Percentiles rank a stretch among this genome's conserved stretches.
phyloP scores from a whole-genome alignment of 1,139 yeast genomes.

The Sugiyamaella castrensis region DNA sequence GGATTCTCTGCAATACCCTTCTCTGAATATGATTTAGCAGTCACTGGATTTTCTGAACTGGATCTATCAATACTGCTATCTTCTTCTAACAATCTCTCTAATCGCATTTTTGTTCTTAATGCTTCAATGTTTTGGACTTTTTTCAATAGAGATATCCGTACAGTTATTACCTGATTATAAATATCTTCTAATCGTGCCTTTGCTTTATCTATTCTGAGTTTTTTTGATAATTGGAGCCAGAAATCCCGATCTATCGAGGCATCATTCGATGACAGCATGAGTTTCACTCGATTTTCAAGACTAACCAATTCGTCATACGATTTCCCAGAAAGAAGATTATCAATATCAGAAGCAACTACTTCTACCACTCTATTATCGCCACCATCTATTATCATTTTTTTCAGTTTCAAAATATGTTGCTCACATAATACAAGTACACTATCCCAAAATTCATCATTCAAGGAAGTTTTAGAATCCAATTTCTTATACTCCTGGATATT shows the following conservation, averaged over 20 bases:
- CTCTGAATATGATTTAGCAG: too few relatives aligned
- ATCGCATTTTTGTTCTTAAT: not conserved
- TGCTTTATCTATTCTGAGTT: conserved; percentile 29
- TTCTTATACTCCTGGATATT: conserved; percentile 24
- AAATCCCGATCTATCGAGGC: conserved; percentile 33
- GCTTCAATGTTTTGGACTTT: conserved; percentile 12
- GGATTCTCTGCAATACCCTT: too few relatives aligned
- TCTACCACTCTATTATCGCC: conserved; percentile 23
- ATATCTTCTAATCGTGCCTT: conserved; percentile 22
- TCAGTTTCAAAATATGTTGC: conserved; percentile 7
- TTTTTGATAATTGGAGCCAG: conserved; percentile 34
- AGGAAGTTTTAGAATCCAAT: conserved; percentile 21
- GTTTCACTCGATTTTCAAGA: conserved; percentile 28
- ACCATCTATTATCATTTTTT: conserved; percentile 1
- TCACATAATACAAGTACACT: conserved; percentile 14
- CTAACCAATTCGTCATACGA: conserved; percentile 27
- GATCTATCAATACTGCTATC: too few relatives aligned
- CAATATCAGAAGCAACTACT: conserved; percentile 34
- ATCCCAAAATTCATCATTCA: conserved; percentile 29
- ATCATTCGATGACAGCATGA: conserved; percentile 25
- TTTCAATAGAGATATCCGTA: conserved; percentile 20
- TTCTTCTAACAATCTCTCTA: too few relatives aligned
- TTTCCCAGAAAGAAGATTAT: conserved; percentile 32
- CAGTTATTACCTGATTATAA: conserved; percentile 20
- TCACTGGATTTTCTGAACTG: too few relatives aligned